phyloP scores from a whole-genome alignment of 306 rosid genomes.

The Prunus kanzakura region DNA sequence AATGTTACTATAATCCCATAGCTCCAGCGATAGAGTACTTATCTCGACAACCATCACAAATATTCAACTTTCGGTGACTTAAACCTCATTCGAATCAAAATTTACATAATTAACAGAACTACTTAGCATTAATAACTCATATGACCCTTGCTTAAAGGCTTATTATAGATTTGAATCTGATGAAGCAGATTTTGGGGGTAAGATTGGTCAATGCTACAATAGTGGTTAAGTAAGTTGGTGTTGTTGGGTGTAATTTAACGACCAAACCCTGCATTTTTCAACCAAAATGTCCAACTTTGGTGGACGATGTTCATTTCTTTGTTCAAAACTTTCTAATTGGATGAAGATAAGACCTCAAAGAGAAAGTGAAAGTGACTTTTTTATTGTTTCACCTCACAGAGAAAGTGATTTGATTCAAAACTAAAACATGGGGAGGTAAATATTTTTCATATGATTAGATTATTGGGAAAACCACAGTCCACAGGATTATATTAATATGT shows the following conservation, averaged over 20 bases:
- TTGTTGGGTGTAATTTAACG: not conserved
- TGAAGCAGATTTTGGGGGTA: not conserved
- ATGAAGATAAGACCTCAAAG: not conserved
- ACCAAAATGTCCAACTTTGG: conserved; percentile 7
- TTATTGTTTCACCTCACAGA: too few species aligned
- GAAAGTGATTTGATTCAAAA: not conserved
- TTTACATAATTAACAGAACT: not conserved
- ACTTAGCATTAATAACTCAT: not conserved
- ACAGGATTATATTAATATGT: not conserved
- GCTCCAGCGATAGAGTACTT: too few species aligned
- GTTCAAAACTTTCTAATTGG: not conserved
- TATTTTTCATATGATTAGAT: not conserved
- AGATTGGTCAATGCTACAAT: not conserved
- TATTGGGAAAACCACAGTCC: not conserved
- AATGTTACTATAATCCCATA: not conserved
- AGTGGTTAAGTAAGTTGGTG: not conserved
- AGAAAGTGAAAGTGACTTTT: not conserved
- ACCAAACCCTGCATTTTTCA: not conserved
- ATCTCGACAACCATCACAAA: too few species aligned
- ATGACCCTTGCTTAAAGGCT: not conserved
- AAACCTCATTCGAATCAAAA: too few species aligned
- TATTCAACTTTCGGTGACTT: too few species aligned
- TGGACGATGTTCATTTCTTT: not conserved
- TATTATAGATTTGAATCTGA: not conserved
- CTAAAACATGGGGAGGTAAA: not conserved